Evolutionary conservation across 2,329 filamentous ascomycete genomes (phyloP), one percentile per base, ranked within the genome.

Genomic region (Cladosporium sp.): DNA sequence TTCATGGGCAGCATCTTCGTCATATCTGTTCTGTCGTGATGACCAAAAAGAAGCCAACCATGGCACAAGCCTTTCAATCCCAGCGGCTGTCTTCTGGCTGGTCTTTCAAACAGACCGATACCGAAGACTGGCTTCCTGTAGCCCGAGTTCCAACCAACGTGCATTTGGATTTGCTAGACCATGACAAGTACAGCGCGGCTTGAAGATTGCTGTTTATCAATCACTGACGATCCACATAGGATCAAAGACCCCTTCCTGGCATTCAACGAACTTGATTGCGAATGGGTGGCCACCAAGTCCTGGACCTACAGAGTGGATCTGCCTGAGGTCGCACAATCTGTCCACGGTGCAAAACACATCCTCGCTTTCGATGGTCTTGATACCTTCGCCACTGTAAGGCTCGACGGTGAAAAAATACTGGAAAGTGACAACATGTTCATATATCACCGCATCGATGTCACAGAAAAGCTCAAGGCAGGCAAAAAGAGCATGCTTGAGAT

Each of bases 281-380:
- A 77, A 63, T 77, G 75, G 75, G 73, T 77, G 13, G 73, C 68
- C 16, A 73, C 77, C 56, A 69, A 72, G 57, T 61, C 67, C 4
- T 78, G 75, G 75, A 71, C 67, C 9, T 77, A 78, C 65, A 70
- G 63, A 57, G 66, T 71, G 49, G 64, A 61, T n/a, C 61, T 77
- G 9, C 73, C 72, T 8, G 43, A 61, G 1, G 53, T 70, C 13
- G 46, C 54, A n/a, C 42, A 59, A 37, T 53, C 61, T 6, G 58
- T 65, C 18, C 56, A 66, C 37, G 64, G 66, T 31, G 59, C 59
- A 7, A 69, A 61, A 19, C 67, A 72, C 14, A 74, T 80, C 13
- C 68, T 85, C 4, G 78, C 81, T 9, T 84, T 85, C 53, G 76
- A 84, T 58, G 83, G 83, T 0, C 74, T 85, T 1, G 83, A 85